Base-by-base conservation (phyloP, 2,329 filamentous ascomycete species). In the Beauveria scarabaeidicola region DNA sequence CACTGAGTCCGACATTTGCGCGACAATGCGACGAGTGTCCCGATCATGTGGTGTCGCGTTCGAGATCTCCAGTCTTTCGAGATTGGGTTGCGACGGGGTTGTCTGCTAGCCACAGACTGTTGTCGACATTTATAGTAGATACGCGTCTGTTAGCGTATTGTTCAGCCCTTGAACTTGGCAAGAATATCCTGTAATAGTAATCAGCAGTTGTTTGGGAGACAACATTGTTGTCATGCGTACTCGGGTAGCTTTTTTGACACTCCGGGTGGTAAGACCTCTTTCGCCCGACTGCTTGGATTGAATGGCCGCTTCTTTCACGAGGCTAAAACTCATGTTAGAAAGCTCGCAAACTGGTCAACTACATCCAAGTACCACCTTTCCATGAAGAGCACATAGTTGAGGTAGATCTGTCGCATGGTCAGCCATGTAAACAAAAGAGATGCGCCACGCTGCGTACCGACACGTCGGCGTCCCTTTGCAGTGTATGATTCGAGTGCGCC, bases 391-490 rank as follows among this genome's bases (percentile, higher is more conserved):
- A 90, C 83, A 64, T 95, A 95, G 69, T 94, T 86, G 61, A 96
- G 79, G 67, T 90, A 95, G 63, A 95, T 87, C 90, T 94, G 65
- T 52, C n/a, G 59, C 59, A 56, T 62, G 8, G 64, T 75, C 57
- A 72, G 68, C 52, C 38, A 27, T 17, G 41, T 43, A 54, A 46
- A 60, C 59, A 60, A 62, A 64, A 60, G 64, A 60, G 64, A 66
- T 61, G 58, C 48, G 62, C 29, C 25, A 60, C 54, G 50, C 67
- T 19, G 32, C 82, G 62, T 74, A 95, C 90, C 75, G 93, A 78
- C 61, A 95, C 85, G 73, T 96, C 92, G 32, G 86, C 88, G 73
- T 94, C 92, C 73, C 91, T 94, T 77, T 87, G 90, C 63, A 96
- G 74, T 64, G 82, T 88, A 69, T 87, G 85, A 63, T 89, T 88